These are phyloP conservation scores for Anisodus tanguticus DNA, from an alignment of 257 asterid species.

Conservation along the genomic window DNA sequence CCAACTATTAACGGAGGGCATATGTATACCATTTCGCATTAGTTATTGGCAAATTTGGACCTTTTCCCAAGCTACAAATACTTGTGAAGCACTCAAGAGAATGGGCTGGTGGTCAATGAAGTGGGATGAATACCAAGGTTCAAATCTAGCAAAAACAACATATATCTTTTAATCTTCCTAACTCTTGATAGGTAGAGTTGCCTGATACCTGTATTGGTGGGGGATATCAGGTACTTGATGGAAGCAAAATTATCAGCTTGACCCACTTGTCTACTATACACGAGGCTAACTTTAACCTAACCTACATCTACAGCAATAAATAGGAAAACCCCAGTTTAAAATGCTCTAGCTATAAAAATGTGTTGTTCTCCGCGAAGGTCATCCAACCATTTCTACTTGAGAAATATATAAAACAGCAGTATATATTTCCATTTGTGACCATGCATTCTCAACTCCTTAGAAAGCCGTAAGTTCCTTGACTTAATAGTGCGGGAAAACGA, in stretches of 20 bases:
- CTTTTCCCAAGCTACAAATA: background rate
- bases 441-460: constrained; percentile 11
- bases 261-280: no score
- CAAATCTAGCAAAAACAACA: background rate
- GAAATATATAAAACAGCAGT: background rate
- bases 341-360: background rate
- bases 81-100: background rate
- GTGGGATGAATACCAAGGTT: background rate
- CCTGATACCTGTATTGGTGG: background rate
- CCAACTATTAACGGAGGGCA: background rate
- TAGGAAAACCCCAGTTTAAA: background rate
- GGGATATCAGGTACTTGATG: background rate
- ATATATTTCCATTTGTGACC: background rate
- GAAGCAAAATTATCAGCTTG: background rate
- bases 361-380: background rate
- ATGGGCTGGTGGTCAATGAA: background rate
- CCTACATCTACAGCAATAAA: background rate
- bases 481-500: background rate
- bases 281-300: background rate
- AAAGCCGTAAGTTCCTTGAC: background rate
- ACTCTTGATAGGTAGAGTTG: background rate
- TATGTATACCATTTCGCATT: background rate
- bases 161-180: no score
- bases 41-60: background rate
- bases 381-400: background rate